Evolutionary conservation across 202 grass and related monocot genomes (phyloP).

Genomic region (Brachypodium distachyon): DNA sequence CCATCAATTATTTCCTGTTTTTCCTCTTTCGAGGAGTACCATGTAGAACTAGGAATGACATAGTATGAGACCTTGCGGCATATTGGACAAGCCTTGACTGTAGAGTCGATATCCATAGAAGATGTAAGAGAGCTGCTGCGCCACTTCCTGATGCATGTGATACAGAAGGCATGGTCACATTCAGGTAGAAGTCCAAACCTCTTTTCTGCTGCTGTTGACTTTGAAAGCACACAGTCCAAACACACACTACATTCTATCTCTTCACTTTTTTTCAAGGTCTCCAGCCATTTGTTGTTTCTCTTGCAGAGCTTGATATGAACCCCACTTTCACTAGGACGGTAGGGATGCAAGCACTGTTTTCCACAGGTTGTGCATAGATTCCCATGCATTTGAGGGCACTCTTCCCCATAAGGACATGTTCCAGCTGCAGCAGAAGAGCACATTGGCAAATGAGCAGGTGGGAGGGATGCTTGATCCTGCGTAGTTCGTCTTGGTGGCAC

Average conservation of each 20-base stretch:
- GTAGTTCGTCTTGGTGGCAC: neutral
- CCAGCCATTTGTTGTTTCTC: slow-evolving; percentile 52
- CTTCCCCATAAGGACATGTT: slow-evolving; percentile 60
- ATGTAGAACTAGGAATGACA: slow-evolving; percentile 71
- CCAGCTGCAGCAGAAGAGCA: slow-evolving; percentile 62
- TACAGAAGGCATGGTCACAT: slow-evolving; percentile 88
- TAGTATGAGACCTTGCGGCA: slow-evolving; percentile 70
- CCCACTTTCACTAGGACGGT: slow-evolving; percentile 40
- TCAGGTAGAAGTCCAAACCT: slow-evolving; percentile 84
- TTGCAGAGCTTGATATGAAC: slow-evolving; percentile 54
- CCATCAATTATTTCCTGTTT: slow-evolving; percentile 74
- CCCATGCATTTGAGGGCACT: slow-evolving; percentile 55
- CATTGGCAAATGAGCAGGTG: slow-evolving; percentile 41
- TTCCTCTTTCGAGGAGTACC: slow-evolving; percentile 81
- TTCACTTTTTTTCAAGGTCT: slow-evolving; percentile 59
- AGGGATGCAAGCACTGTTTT: slow-evolving; percentile 63
- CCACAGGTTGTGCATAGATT: slow-evolving; percentile 53
- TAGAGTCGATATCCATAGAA: slow-evolving; percentile 70
- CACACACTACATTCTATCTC: slow-evolving; percentile 88
- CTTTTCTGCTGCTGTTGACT: slow-evolving; percentile 55
- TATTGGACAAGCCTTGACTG: slow-evolving; percentile 80
- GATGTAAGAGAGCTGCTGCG: slow-evolving; percentile 67
- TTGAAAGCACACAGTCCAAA: slow-evolving; percentile 71
- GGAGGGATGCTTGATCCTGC: slow-evolving; percentile 7
- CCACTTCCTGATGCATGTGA: slow-evolving; percentile 90